Percentiles rank a stretch among this genome's conserved stretches.
phyloP scores from a whole-genome alignment of 1,139 yeast species.

The Suhomyces kunorum region DNA sequence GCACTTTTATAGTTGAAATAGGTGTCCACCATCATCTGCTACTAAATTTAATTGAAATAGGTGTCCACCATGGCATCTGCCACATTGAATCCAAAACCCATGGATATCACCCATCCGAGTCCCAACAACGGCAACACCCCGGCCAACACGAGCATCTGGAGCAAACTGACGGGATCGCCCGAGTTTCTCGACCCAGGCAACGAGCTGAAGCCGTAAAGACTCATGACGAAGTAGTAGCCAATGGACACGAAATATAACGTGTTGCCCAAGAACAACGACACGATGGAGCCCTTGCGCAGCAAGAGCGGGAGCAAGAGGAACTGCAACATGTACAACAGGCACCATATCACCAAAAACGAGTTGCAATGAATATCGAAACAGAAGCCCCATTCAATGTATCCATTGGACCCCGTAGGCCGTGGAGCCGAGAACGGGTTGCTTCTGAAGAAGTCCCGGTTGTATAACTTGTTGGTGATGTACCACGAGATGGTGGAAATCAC shows the following conservation, averaged over 20 bases:
- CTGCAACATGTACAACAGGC: slow-evolving; percentile 72
- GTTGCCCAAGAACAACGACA: slow-evolving; percentile 73
- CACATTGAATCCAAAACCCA: slow-evolving; percentile 68
- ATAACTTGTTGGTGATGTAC: slow-evolving; percentile 66
- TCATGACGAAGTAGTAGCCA: slow-evolving; percentile 72
- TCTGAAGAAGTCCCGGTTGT: slow-evolving; percentile 22
- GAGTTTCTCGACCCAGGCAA: slow-evolving; percentile 57
- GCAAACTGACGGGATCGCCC: slow-evolving; percentile 47
- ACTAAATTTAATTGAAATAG: slow-evolving; percentile 55
- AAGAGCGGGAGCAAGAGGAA: slow-evolving; percentile 74
- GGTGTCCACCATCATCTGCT: too few species aligned
- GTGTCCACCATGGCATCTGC: slow-evolving; percentile 67
- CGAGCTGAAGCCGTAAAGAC: slow-evolving; percentile 86
- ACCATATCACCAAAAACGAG: slow-evolving; percentile 80
- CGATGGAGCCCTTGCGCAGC: slow-evolving; percentile 56
- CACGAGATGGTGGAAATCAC: slow-evolving; percentile 72
- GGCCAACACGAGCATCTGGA: slow-evolving; percentile 42
- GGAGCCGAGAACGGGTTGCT: slow-evolving; percentile 6
- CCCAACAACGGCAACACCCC: slow-evolving; percentile 56
- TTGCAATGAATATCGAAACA: slow-evolving; percentile 94
- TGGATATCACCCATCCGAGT: slow-evolving; percentile 55
- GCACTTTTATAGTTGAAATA: too few species aligned
- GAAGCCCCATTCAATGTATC: slow-evolving; percentile 84
- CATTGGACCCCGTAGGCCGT: background rate
- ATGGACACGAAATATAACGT: slow-evolving; percentile 71